Conservation (phyloP, 148 eudicot genomes). For the Cornus controversa region DNA sequence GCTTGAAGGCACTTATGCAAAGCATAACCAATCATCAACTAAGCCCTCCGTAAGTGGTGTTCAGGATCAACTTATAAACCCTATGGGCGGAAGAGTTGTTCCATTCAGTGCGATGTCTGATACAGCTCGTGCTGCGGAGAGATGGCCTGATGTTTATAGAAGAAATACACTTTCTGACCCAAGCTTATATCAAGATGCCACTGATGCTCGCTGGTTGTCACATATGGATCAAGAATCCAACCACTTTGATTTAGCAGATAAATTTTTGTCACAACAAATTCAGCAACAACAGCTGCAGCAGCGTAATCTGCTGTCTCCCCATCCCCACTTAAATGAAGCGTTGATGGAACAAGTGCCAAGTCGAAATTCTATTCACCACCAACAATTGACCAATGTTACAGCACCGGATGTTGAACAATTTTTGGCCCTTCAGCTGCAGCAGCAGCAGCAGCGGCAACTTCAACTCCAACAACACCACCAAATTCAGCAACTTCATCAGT, state of each 20-base stretch:
- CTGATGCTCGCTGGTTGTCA: slow-evolving; percentile 47
- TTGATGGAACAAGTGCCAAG: slow-evolving; percentile 44
- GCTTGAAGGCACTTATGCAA: slow-evolving; percentile 57
- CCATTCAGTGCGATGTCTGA: slow-evolving; percentile 43
- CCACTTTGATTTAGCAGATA: slow-evolving; percentile 60
- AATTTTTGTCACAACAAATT: slow-evolving; percentile 48
- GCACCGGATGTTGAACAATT: slow-evolving; percentile 73
- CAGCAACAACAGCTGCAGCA: slow-evolving; percentile 64
- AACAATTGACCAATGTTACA: slow-evolving; percentile 51
- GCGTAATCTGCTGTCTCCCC: slow-evolving; percentile 47
- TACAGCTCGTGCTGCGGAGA: slow-evolving; percentile 42
- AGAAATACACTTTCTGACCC: slow-evolving; percentile 46
- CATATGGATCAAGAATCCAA: slow-evolving; percentile 56
- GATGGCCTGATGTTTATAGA: slow-evolving; percentile 51
- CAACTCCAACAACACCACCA: slow-evolving; percentile 23
- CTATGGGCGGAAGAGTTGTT: slow-evolving; percentile 37
- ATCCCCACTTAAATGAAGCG: slow-evolving; percentile 54
- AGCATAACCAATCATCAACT: slow-evolving; percentile 46
- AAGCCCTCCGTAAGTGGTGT: slow-evolving; percentile 35
- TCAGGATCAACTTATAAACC: slow-evolving; percentile 44
- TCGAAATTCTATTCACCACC: slow-evolving; percentile 54
- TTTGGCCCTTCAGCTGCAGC: slow-evolving; percentile 71
- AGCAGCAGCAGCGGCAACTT: slow-evolving; percentile 35
- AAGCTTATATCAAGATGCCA: slow-evolving; percentile 50
- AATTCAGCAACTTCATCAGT: slow-evolving; percentile 51